Percentiles rank a stretch among this genome's conserved stretches.
phyloP scores from a whole-genome alignment of 805 yeast genomes.

The Naumovozyma dairenensis region DNA sequence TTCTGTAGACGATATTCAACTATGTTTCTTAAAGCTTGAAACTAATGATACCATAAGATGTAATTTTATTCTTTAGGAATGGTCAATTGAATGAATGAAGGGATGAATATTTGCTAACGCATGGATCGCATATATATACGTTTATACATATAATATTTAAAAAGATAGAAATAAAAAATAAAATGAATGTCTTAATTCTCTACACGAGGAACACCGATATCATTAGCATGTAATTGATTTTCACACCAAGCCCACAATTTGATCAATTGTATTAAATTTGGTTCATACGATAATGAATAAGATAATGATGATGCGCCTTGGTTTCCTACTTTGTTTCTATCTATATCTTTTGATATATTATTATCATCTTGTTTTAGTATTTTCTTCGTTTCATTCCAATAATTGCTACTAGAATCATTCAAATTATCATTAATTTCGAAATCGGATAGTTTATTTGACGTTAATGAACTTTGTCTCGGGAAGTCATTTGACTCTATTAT shows the following conservation, averaged over 20 bases:
- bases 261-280: slow-evolving; percentile 42
- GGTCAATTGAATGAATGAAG: background rate
- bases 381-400: background rate
- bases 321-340: no score
- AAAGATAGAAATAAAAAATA: no score
- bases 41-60: slow-evolving; percentile 42
- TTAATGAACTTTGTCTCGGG: no score
- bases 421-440: no score
- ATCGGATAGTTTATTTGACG: no score
- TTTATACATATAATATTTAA: no score
- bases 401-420: background rate
- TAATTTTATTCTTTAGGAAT: slow-evolving; percentile 20
- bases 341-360: no score
- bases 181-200: no score
- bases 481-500: no score
- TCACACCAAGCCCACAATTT: slow-evolving; percentile 61
- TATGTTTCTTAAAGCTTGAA: slow-evolving; percentile 43
- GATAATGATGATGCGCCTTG: background rate
- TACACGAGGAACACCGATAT: slow-evolving; percentile 30
- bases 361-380: no score
- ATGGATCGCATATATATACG: no score
- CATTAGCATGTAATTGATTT: slow-evolving; percentile 35
- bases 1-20: slow-evolving; percentile 35
- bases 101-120: no score
- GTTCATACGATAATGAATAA: slow-evolving; percentile 12